Conservation (phyloP, 129 eudicot species). For the Oenanthe sinensis region DNA sequence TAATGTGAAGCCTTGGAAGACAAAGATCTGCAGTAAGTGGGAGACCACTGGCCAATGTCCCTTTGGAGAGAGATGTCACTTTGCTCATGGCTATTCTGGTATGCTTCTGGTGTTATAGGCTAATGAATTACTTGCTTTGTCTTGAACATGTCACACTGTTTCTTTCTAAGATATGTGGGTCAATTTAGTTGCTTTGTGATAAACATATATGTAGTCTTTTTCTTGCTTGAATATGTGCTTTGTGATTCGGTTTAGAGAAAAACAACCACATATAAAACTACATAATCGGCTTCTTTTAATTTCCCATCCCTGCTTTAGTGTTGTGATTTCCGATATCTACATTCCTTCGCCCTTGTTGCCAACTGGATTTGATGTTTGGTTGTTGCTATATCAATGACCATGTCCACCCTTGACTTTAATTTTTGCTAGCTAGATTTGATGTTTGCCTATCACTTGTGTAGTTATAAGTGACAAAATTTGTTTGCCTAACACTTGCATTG, state of each 20-base stretch:
- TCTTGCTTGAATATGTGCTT: not conserved
- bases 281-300: not conserved
- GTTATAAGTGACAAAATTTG: not conserved
- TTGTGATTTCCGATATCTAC: not conserved
- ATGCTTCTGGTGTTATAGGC: slow-evolving; percentile 1
- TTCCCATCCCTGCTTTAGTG: not conserved
- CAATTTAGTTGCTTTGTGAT: not conserved
- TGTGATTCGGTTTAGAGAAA: not conserved
- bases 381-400: too few species aligned
- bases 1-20: slow-evolving; percentile 49
- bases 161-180: not conserved
- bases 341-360: not conserved
- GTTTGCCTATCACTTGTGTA: not conserved
- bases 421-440: not conserved
- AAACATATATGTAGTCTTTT: not conserved
- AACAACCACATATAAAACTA: too few species aligned
- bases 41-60: slow-evolving; percentile 63
- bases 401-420: too few species aligned
- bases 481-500: too few species aligned
- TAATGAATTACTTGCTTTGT: not conserved
- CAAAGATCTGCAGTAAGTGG: slow-evolving; percentile 65
- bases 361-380: not conserved
- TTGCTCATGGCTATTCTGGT: slow-evolving; percentile 91
- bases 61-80: slow-evolving; percentile 61
- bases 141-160: not conserved